These are phyloP conservation scores for Globisporangium paroecandrum DNA, from an alignment of 352 stramenopile genomes.

Conservation along the genomic window DNA sequence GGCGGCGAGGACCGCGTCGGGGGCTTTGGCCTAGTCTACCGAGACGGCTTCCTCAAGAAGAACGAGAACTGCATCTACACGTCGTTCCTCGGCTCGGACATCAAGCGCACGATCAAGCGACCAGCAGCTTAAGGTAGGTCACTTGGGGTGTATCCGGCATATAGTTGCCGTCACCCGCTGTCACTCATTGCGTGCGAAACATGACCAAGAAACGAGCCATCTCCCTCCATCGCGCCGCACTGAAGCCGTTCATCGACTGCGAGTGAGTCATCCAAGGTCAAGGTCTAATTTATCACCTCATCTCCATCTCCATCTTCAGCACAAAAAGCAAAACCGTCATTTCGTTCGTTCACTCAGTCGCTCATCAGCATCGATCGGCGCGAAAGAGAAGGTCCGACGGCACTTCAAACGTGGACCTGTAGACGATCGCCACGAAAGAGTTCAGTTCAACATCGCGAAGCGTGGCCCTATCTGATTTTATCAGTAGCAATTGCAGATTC, in stretches of 20 bases:
- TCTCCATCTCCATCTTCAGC: not conserved
- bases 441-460: not conserved
- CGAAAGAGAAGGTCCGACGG: conserved; percentile 6
- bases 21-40: conserved; percentile 80
- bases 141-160: too few species aligned
- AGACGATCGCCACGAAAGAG: conserved; percentile 1
- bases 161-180: not conserved
- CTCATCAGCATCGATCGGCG: not conserved
- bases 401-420: not conserved
- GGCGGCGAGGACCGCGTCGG: conserved; percentile 53
- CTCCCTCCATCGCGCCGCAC: not conserved
- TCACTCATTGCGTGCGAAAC: not conserved
- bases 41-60: conserved; percentile 61
- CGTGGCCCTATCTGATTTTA: not conserved
- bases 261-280: not conserved
- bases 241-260: not conserved
- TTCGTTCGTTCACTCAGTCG: not conserved
- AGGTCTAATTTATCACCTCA: not conserved
- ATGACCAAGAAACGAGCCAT: not conserved
- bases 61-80: conserved; percentile 71
- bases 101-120: conserved; percentile 28
- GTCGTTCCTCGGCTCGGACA: conserved; percentile 63
- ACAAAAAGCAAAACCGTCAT: not conserved
- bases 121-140: not conserved
- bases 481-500: not conserved